phyloP scores from a whole-genome alignment of 441 rosid species.

The Breynia disticha region DNA sequence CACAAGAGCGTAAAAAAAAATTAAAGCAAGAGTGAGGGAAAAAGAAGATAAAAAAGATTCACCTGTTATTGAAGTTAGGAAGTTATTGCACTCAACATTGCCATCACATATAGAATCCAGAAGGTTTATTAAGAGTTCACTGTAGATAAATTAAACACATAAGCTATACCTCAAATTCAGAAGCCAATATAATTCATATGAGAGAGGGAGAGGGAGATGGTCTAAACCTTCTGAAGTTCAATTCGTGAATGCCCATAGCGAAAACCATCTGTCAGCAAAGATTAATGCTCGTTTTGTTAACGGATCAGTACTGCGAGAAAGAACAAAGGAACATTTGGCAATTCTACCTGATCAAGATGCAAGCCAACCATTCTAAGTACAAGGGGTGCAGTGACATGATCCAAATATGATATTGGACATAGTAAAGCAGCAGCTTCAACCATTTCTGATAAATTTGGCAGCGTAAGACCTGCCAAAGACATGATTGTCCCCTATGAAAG shows the following conservation, averaged over 20 bases:
- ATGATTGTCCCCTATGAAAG: conserved; percentile 69
- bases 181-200: not conserved
- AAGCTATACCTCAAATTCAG: not conserved
- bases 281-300: conserved; percentile 12
- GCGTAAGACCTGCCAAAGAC: conserved; percentile 82
- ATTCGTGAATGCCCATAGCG: conserved; percentile 75
- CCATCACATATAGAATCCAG: conserved; percentile 67
- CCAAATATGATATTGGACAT: conserved; percentile 81
- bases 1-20: too few species aligned
- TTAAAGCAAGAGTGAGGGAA: too few species aligned
- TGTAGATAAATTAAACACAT: conserved; percentile 20
- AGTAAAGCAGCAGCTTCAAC: conserved; percentile 92
- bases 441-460: conserved; percentile 54
- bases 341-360: conserved; percentile 82
- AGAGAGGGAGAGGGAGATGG: conserved; percentile 1
- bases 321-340: conserved; percentile 7
- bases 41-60: conserved; percentile 8
- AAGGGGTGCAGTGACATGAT: conserved; percentile 67
- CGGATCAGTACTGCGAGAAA: conserved; percentile 11
- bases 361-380: conserved; percentile 67
- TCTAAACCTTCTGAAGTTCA: conserved; percentile 76
- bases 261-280: conserved; percentile 43
- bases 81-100: conserved; percentile 50
- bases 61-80: conserved; percentile 80
- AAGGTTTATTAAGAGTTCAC: conserved; percentile 51